Conservation (phyloP, 768 basidiomycete species). For the Macrocybe gigantea region DNA sequence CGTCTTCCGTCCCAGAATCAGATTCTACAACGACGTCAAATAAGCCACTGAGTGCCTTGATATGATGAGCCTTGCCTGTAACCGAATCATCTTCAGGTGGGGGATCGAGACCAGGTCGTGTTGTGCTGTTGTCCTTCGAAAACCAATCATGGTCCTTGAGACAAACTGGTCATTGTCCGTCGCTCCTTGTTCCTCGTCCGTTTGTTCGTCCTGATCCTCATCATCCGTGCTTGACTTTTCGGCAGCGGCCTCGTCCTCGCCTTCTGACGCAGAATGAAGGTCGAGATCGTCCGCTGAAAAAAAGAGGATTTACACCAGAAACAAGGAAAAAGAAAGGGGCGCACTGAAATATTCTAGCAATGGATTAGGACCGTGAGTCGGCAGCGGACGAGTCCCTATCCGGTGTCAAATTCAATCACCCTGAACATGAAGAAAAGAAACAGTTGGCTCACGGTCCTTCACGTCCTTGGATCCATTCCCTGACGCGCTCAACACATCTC, state of each 20-base stretch:
- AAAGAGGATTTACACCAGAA: background rate
- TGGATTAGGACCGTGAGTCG: conserved; percentile 29
- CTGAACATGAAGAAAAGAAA: background rate
- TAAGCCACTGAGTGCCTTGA: background rate
- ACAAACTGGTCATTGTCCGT: conserved; percentile 6
- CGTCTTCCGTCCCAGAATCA: conserved; percentile 9
- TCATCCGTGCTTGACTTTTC: conserved; percentile 16
- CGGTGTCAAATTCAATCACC: background rate
- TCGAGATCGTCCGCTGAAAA: conserved; percentile 34
- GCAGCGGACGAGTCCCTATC: background rate
- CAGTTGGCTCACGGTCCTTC: background rate
- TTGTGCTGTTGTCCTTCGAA: conserved; percentile 1
- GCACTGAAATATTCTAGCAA: conserved; percentile 45
- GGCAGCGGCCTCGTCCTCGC: conserved; percentile 19
- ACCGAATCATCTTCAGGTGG: conserved; percentile 27
- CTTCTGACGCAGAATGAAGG: conserved; percentile 49
- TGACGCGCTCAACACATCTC: background rate
- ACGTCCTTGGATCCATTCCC: background rate
- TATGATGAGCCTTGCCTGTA: conserved; percentile 22
- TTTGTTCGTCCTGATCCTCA: conserved; percentile 17
- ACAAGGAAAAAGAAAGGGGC: conserved; percentile 4
- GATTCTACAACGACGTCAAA: conserved; percentile 18
- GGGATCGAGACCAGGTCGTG: background rate
- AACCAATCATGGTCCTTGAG: background rate
- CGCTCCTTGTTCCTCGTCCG: conserved; percentile 12